Evolutionary conservation across 2,329 filamentous ascomycete species (phyloP).

Genomic region (Fusarium xyrophilum): DNA sequence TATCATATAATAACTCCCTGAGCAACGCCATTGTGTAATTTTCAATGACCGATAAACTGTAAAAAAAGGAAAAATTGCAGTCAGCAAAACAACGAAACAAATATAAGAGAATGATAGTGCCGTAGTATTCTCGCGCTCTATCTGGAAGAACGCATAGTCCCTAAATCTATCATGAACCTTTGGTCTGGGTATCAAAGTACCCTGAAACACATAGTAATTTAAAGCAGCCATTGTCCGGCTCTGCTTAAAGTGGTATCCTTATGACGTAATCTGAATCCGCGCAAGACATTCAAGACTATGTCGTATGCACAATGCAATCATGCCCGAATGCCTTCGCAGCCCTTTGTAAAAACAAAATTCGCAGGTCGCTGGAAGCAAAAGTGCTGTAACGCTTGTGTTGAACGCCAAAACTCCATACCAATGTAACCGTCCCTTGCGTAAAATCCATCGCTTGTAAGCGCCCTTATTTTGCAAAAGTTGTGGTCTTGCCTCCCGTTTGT

Average conservation of each 20-base stretch:
- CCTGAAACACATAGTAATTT: not conserved
- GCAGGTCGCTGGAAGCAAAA: slow-evolving; percentile 13
- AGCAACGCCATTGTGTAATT: not conserved
- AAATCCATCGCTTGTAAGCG: not conserved
- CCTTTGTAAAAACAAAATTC: slow-evolving; percentile 12
- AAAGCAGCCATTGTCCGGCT: slow-evolving; percentile 8
- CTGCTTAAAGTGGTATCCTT: slow-evolving; percentile 35
- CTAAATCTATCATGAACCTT: not conserved
- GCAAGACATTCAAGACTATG: slow-evolving; percentile 22
- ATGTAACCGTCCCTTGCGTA: slow-evolving; percentile 18
- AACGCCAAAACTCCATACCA: slow-evolving; percentile 33
- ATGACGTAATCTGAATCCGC: slow-evolving; percentile 33
- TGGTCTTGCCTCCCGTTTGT: slow-evolving; percentile 5
- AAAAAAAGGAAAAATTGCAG: not conserved
- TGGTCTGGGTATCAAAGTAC: not conserved
- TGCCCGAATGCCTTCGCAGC: slow-evolving; percentile 20
- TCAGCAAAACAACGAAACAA: not conserved
- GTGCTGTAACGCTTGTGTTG: slow-evolving; percentile 12
- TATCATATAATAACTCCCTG: slow-evolving; percentile 8
- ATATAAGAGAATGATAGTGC: not conserved
- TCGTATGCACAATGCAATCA: slow-evolving; percentile 24
- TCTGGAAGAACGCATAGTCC: not conserved
- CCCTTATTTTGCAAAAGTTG: slow-evolving; percentile 23
- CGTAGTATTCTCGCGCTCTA: not conserved
- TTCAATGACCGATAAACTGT: not conserved